Evolutionary conservation across 306 rosid species (phyloP), one percentile per base, ranked within the genome.

Genomic region (Quercus wislizeni): DNA sequence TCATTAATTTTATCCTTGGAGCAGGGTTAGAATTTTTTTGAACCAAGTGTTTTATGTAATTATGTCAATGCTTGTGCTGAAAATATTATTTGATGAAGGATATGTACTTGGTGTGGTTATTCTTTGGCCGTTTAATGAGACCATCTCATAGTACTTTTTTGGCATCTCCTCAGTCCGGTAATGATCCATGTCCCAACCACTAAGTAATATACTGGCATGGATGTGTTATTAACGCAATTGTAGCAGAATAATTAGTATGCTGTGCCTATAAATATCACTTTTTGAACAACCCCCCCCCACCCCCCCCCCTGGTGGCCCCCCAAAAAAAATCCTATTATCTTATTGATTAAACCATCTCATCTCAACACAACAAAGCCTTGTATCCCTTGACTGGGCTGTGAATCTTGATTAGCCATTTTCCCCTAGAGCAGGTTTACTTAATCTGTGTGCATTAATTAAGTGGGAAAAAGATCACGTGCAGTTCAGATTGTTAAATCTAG

Each of bases 41-140:
- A 76, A 54, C 70, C 14, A 0, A 57, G 28, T 43, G 58, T 12
- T 74, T 46, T 71, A 64, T 64, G 67, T 57, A 30, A 12, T 61
- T 30, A 17, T 71, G 69, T 57, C 49, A 28, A 54, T 78, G 78
- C 15, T 63, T 76, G 46, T 74, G 65, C 58, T 23, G 55, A 35
- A 1, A 30, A 15, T 55, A 64, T 15, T 46, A 57, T 54, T 56
- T 63, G 52, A 69, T 51, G 69, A 82, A 71, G 71, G 35, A 18
- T 59, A 27, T 15, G 46, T 55, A 31, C 49, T 13, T 30, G 65
- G 74, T 67, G 33, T 49, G 54, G 54, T 12, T 49, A 49, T 49
- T 49, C 14, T 12, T 12, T 49, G 17, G 54, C 54, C 5, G 1
- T 49, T 12, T 49, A 10, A 49, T 51, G 25, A 70, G 68, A 70